Evolutionary conservation across 768 basidiomycete species (phyloP).

Genomic region (Cyathus striatus): DNA sequence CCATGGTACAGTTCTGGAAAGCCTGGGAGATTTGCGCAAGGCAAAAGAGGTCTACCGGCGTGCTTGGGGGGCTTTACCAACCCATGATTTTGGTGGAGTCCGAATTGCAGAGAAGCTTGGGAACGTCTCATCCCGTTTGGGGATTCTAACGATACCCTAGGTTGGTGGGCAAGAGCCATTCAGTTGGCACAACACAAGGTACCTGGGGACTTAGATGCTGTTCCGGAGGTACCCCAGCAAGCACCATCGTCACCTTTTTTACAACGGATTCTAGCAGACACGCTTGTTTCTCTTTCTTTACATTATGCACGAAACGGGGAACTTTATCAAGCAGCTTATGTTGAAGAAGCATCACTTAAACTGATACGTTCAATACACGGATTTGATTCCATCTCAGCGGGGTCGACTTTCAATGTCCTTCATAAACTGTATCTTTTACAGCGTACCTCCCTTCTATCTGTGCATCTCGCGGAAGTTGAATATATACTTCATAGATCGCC

Average conservation of each 20-base stretch:
- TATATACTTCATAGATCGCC: conserved; percentile 41
- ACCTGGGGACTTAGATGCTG: conserved; percentile 8
- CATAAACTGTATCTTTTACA: conserved; percentile 67
- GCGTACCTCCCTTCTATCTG: conserved; percentile 65
- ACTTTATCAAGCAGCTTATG: conserved; percentile 44
- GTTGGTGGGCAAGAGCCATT: conserved; percentile 66
- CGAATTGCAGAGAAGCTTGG: conserved; percentile 64
- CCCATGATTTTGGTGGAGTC: conserved; percentile 37
- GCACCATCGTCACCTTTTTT: conserved; percentile 53
- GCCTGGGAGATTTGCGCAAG: conserved; percentile 47
- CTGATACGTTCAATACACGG: conserved; percentile 51
- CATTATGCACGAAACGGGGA: conserved; percentile 58
- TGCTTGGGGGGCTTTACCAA: conserved; percentile 45
- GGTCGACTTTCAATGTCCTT: conserved; percentile 53
- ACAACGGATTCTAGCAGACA: conserved; percentile 57
- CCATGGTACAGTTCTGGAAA: conserved; percentile 55
- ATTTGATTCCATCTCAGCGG: conserved; percentile 34
- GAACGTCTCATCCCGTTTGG: conserved; percentile 54
- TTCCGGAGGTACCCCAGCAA: conserved; percentile 26
- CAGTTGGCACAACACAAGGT: conserved; percentile 33
- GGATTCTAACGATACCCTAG: conserved; percentile 44
- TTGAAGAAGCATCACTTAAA: conserved; percentile 52
- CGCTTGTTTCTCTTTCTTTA: conserved; percentile 68
- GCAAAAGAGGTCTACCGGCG: conserved; percentile 55
- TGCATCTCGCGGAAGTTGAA: conserved; percentile 71